Conservation (phyloP, 495 filamentous ascomycete genomes). For the Penicillium diatomitis region DNA sequence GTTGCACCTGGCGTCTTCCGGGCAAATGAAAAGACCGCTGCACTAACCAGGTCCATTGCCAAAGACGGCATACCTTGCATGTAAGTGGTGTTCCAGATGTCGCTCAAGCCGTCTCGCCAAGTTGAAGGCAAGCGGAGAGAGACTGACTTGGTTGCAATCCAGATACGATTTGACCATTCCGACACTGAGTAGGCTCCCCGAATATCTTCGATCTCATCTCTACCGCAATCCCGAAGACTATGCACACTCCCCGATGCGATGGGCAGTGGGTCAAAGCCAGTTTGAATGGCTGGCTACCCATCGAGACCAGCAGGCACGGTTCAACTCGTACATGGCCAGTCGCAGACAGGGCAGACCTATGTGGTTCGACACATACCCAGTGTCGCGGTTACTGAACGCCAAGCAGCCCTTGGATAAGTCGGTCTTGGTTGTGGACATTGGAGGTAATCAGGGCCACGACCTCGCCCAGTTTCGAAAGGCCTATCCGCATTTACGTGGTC, state of each 20-base stretch:
- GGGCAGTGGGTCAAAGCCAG: conserved; percentile 32
- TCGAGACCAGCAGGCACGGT: conserved; percentile 21
- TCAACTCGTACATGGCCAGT: conserved; percentile 36
- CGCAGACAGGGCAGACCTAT: conserved; percentile 23
- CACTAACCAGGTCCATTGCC: conserved; percentile 27
- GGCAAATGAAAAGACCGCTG: conserved; percentile 23
- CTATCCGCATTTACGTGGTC: conserved; percentile 13
- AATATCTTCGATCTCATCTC: conserved; percentile 21
- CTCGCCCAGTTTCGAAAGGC: conserved; percentile 16
- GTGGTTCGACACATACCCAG: conserved; percentile 33
- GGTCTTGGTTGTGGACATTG: conserved; percentile 33
- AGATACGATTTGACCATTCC: conserved; percentile 33
- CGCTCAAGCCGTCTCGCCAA: not conserved
- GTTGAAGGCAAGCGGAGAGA: no score
- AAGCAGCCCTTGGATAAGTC: conserved; percentile 16
- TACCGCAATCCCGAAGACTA: conserved; percentile 29
- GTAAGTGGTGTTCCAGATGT: conserved; percentile 15
- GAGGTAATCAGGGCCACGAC: conserved; percentile 35
- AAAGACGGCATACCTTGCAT: conserved; percentile 31
- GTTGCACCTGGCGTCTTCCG: conserved; percentile 17
- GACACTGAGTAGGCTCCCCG: conserved; percentile 25
- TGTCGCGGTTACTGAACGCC: conserved; percentile 14
- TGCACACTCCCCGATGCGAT: conserved; percentile 27
- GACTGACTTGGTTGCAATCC: not conserved
- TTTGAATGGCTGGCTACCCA: conserved; percentile 32